Evolutionary conservation across 2,329 filamentous ascomycete genomes (phyloP).

Genomic region (Colletotrichum noveboracense): DNA sequence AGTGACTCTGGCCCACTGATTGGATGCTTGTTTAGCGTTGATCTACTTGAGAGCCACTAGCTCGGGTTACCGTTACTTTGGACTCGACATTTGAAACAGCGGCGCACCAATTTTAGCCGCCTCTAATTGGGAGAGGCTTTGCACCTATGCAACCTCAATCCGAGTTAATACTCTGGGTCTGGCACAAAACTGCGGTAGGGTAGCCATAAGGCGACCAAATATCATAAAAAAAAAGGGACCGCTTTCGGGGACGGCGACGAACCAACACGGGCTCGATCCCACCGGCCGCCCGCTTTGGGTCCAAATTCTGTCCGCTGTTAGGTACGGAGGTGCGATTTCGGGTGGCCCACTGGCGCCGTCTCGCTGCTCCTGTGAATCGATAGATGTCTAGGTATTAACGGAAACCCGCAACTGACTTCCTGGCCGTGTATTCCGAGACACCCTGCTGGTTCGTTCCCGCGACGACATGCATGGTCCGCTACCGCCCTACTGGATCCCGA

Average conservation of each 20-base stretch:
- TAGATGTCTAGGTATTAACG: no score
- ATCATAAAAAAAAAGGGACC: not conserved
- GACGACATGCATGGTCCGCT: not conserved
- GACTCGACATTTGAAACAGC: conserved; percentile 16
- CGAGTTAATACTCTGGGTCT: not conserved
- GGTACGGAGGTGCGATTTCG: not conserved
- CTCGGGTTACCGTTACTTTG: conserved; percentile 8
- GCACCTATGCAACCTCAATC: not conserved
- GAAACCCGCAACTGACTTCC: not conserved
- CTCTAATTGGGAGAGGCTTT: not conserved
- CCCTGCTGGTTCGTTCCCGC: not conserved
- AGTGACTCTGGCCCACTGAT: not conserved
- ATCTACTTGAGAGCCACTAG: conserved; percentile 17
- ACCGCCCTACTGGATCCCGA: not conserved
- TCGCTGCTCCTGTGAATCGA: not conserved
- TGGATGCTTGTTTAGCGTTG: conserved; percentile 5
- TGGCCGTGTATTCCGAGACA: not conserved
- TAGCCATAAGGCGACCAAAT: not conserved
- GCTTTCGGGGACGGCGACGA: not conserved
- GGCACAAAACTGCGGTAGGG: not conserved
- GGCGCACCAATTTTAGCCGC: conserved; percentile 3
- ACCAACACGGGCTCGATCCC: not conserved
- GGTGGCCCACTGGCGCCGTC: not conserved
- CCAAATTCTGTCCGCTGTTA: not conserved
- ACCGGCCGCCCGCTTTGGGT: not conserved